Conservation (phyloP, 805 yeast genomes). For the Yamadazyma tumulicola region DNA sequence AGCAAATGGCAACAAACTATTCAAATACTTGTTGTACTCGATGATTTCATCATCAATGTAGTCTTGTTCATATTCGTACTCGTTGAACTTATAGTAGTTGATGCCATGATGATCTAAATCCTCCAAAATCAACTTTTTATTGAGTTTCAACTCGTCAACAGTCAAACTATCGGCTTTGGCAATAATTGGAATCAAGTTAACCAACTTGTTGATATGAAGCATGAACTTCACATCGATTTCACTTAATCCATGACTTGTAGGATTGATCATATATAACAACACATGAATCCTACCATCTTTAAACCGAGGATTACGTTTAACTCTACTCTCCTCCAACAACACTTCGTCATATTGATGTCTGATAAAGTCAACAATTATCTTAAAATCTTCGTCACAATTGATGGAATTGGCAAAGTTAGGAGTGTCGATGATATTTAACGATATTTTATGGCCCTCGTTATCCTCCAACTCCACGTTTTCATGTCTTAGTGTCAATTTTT, state of each 20-base stretch:
- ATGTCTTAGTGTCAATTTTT: slow-evolving; percentile 60
- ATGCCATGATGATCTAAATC: slow-evolving; percentile 69
- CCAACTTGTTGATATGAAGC: slow-evolving; percentile 39
- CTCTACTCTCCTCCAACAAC: slow-evolving; percentile 73
- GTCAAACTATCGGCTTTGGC: slow-evolving; percentile 44
- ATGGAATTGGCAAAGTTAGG: slow-evolving; percentile 80
- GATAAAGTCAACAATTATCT: slow-evolving; percentile 69
- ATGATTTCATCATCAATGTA: slow-evolving; percentile 59
- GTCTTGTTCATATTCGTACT: slow-evolving; percentile 51
- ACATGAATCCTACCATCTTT: slow-evolving; percentile 81
- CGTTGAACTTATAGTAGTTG: slow-evolving; percentile 70
- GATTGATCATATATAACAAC: slow-evolving; percentile 42
- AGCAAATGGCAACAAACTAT: slow-evolving; percentile 64
- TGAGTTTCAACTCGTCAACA: slow-evolving; percentile 48
- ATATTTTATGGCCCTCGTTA: slow-evolving; percentile 79
- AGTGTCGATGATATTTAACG: slow-evolving; percentile 72
- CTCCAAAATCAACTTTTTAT: slow-evolving; percentile 70
- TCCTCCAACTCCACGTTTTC: slow-evolving; percentile 84
- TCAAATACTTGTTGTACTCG: slow-evolving; percentile 62
- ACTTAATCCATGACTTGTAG: slow-evolving; percentile 43
- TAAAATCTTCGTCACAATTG: slow-evolving; percentile 65
- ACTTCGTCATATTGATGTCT: slow-evolving; percentile 84
- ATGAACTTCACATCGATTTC: slow-evolving; percentile 42
- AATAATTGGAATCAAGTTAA: slow-evolving; percentile 42
- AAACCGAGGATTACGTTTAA: slow-evolving; percentile 80